Evolutionary conservation across 1,139 yeast genomes (phyloP).

Genomic region (Candida freyschussii): DNA sequence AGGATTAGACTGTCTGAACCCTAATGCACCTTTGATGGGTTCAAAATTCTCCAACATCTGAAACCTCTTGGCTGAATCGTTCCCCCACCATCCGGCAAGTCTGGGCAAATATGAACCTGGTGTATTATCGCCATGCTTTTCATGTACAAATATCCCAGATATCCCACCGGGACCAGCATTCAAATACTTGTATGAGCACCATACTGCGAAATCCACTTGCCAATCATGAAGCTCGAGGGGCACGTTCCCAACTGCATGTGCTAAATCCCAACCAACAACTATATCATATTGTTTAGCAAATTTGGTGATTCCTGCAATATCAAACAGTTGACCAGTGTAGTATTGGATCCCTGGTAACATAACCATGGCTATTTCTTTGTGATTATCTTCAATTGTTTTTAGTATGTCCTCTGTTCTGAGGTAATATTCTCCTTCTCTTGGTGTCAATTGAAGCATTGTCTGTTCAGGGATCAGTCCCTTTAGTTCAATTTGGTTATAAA

Average conservation of each 20-base stretch:
- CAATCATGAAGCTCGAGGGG: constrained; percentile 74
- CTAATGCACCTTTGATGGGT: constrained; percentile 78
- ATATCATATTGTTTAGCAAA: constrained; percentile 49
- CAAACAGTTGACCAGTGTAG: constrained; percentile 86
- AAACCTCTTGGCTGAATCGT: constrained; percentile 62
- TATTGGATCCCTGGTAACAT: constrained; percentile 88
- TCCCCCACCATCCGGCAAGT: constrained; percentile 98
- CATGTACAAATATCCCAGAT: constrained; percentile 77
- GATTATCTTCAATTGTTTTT: constrained; percentile 46
- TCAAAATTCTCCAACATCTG: constrained; percentile 75
- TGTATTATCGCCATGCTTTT: constrained; percentile 38
- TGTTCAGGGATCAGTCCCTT: constrained; percentile 49
- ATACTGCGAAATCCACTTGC: constrained; percentile 89
- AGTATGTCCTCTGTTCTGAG: constrained; percentile 63
- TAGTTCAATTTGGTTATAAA: constrained; percentile 64
- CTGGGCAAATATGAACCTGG: constrained; percentile 46
- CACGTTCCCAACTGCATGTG: constrained; percentile 92
- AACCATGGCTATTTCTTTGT: constrained; percentile 66
- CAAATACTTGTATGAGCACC: constrained; percentile 90
- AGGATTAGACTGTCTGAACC: constrained; percentile 91
- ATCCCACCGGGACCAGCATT: constrained; percentile 93
- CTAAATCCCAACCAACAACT: constrained; percentile 90
- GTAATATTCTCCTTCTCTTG: constrained; percentile 50
- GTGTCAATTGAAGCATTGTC: constrained; percentile 60
- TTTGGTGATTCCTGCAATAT: constrained; percentile 61